Base-by-base conservation (phyloP, 1,284 basidiomycete species). In the Dichomitus squalens region DNA sequence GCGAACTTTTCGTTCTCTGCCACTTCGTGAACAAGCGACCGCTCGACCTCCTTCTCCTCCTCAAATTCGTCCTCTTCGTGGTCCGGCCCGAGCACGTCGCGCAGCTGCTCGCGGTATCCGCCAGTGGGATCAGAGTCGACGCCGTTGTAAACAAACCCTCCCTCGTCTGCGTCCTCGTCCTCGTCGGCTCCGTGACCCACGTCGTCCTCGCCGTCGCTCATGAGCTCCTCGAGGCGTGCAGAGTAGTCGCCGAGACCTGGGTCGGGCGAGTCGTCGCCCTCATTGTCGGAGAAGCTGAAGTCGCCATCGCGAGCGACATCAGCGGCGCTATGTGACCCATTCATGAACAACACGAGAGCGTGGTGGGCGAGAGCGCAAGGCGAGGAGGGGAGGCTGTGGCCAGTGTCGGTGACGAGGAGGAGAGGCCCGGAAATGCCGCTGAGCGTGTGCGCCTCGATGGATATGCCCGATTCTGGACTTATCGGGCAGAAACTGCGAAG, bases 61-160 rank as follows among this genome's bases (percentile, higher is more conserved):
- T 66, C 76, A 7, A 60, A 48, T 29, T 79, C 79, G 29, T 84
- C 82, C 27, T 82, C 81, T 54, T 81, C 80, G 54, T 82, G 76
- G 25, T 89, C 87, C 41, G 80, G 75, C 52, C 86, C 84, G 65
- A 96, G 79, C 60, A 93, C 83, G 66, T 94, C 84, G 57, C 85
- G 75, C 67, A 94, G 72, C 71, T 88, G 81, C 70, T 92, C 79
- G 48, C 79, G 76, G 72, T 94, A 87, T 65, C 70, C 71, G 9
- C 67, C 71, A n/a, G 64, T 52, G 11, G 70, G 70, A 25, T 75
- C 74, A 1, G 86, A 80, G 66, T 93, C 90, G 31, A 84, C 75
- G 16, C 90, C 91, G 21, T 79, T 77, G 66, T 93, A 93, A 40
- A 92, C 63, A 64, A 93, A 93, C 1, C 75, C 83, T 43, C 83